Percentiles rank a stretch among this genome's conserved stretches.
These are phyloP conservation scores for Mantamonas sphyraenae DNA, from an alignment of 78 protist genomes.

Conservation along the genomic window DNA sequence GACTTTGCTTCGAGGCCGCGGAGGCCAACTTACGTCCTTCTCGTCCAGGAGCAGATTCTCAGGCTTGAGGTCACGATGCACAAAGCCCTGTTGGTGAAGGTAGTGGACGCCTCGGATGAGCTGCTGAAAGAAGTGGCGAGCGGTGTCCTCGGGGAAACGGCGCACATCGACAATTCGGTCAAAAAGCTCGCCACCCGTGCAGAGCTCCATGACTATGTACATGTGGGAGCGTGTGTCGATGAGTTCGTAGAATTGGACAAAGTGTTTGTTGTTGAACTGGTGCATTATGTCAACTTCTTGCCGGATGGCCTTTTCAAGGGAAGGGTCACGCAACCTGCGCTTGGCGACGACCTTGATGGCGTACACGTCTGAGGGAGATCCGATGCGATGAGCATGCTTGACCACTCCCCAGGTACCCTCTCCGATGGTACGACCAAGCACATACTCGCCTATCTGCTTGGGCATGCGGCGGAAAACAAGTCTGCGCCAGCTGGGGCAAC, in stretches of 20 bases:
- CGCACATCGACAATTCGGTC: conserved; percentile 12
- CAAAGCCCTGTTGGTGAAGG: conserved; percentile 2
- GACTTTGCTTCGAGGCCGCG: too few species aligned
- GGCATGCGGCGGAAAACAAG: too few species aligned
- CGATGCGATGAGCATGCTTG: conserved; percentile 9
- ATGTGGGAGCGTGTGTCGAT: conserved; percentile 13
- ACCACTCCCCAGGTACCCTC: conserved; percentile 27
- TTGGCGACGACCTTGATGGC: conserved; percentile 47
- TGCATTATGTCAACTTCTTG: conserved; percentile 27
- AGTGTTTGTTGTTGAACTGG: conserved; percentile 11
- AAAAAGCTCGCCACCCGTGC: conserved; percentile 40
- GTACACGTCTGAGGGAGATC: conserved; percentile 3
- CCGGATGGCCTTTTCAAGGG: conserved; percentile 27
- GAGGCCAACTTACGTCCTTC: too few species aligned
- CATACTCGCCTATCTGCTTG: too few species aligned
- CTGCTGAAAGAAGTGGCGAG: conserved; percentile 26
- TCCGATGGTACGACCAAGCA: too few species aligned
- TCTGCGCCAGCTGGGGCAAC: too few species aligned
- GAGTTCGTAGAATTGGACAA: conserved; percentile 30
- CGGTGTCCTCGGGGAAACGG: conserved; percentile 10
- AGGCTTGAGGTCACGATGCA: too few species aligned
- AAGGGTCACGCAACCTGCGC: background rate
- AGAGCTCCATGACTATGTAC: conserved; percentile 31
- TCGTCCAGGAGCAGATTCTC: too few species aligned
- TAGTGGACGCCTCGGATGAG: conserved; percentile 22